phyloP scores from a whole-genome alignment of 768 basidiomycete species.

The Clavulina sp. region DNA sequence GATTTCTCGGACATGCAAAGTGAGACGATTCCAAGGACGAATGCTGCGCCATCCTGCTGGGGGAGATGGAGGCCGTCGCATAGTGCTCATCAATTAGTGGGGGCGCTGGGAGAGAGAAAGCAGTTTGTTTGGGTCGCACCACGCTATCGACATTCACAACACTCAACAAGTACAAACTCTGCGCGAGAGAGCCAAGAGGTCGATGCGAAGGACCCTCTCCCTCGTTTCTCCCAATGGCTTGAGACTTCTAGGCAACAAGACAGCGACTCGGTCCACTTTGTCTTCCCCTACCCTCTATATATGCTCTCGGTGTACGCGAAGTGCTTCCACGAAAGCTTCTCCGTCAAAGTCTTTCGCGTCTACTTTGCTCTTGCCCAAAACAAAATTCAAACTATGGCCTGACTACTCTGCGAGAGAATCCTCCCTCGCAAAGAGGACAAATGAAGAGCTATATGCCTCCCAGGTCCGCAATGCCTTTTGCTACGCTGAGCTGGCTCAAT shows the following conservation, averaged over 20 bases:
- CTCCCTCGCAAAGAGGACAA: slow-evolving; percentile 43
- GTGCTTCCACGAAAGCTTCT: neutral
- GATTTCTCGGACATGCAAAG: slow-evolving; percentile 56
- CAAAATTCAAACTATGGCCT: slow-evolving; percentile 55
- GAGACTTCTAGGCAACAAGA: no score
- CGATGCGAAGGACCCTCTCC: no score
- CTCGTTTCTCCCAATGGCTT: no score
- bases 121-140: no score
- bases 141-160: no score
- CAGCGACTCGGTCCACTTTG: no score
- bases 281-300: no score
- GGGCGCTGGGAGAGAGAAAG: no score
- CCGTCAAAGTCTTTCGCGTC: slow-evolving; percentile 26
- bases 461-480: slow-evolving; percentile 19
- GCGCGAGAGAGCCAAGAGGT: no score
- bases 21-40: slow-evolving; percentile 58
- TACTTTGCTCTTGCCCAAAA: slow-evolving; percentile 69
- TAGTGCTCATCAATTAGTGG: no score
- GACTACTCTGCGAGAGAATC: slow-evolving; percentile 45
- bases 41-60: slow-evolving; percentile 44
- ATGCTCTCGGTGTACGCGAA: no score
- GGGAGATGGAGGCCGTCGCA: slow-evolving; percentile 8
- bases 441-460: slow-evolving; percentile 49
- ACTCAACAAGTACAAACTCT: no score
- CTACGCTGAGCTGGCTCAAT: neutral